Conservation (phyloP, 768 basidiomycete species). For the Lactifluus subvellereus region DNA sequence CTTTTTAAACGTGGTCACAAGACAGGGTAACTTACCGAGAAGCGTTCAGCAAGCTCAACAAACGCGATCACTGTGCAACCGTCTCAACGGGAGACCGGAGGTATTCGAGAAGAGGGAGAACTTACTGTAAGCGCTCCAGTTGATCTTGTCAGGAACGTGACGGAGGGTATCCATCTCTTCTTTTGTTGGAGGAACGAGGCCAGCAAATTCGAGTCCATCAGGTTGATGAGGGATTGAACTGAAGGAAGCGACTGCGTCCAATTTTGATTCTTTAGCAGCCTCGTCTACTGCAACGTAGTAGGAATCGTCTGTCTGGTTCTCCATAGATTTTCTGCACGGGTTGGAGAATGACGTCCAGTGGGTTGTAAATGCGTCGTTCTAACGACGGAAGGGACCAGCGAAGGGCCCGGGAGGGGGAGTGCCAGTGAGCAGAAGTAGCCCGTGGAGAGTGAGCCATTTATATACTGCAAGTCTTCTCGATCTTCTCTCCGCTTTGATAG, state of each 20-base stretch:
- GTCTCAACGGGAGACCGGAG: background rate
- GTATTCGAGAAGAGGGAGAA: too few species aligned
- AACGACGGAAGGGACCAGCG: background rate
- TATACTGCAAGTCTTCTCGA: background rate
- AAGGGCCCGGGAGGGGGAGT: background rate
- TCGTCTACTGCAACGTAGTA: constrained; percentile 6
- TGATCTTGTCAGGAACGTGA: constrained; percentile 26
- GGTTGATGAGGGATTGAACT: background rate
- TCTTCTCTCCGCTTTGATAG: background rate
- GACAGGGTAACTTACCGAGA: constrained; percentile 24
- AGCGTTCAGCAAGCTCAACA: constrained; percentile 30
- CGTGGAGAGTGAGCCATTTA: background rate
- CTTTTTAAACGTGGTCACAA: background rate
- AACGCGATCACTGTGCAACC: constrained; percentile 27
- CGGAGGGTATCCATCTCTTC: constrained; percentile 26
- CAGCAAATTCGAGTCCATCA: constrained; percentile 9
- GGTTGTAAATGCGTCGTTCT: background rate
- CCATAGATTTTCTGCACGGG: constrained; percentile 6
- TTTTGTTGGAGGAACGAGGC: constrained; percentile 23
- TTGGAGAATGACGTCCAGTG: background rate
- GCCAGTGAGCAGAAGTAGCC: background rate
- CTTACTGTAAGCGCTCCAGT: constrained; percentile 23
- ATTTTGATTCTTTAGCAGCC: constrained; percentile 3
- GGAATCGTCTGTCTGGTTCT: constrained; percentile 17
- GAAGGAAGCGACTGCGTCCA: constrained; percentile 1